Percentiles rank a stretch among this genome's conserved stretches.
Evolutionary conservation across 2,329 filamentous ascomycete genomes (phyloP).

Genomic region (Nigrograna mackinnonii): DNA sequence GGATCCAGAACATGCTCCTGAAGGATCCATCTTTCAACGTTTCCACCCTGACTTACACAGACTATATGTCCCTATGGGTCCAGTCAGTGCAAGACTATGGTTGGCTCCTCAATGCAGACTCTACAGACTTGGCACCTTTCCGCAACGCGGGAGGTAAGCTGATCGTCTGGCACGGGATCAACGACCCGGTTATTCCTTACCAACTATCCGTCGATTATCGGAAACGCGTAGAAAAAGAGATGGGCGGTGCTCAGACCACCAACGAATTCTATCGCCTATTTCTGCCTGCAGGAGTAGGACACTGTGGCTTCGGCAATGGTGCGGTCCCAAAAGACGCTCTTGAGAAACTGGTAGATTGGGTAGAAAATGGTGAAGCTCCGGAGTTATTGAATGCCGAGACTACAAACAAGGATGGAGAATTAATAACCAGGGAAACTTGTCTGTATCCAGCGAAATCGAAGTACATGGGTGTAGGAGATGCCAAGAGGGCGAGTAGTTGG

Average conservation of each 20-base stretch:
- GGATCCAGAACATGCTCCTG: conserved; percentile 2
- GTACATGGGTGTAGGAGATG: conserved; percentile 8
- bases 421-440: conserved; percentile 10
- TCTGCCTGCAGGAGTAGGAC: conserved; percentile 31
- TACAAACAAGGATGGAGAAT: conserved; percentile 3
- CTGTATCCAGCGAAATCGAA: conserved; percentile 7
- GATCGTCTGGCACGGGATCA: conserved; percentile 25
- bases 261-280: conserved; percentile 33
- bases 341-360: conserved; percentile 27
- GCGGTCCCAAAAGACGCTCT: conserved; percentile 22
- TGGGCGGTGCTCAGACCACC: conserved; percentile 13
- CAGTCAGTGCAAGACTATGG: conserved; percentile 10
- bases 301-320: conserved; percentile 26
- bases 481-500: conserved; percentile 12
- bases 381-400: conserved; percentile 19
- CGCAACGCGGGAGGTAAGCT: conserved; percentile 21
- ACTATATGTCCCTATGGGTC: conserved; percentile 11
- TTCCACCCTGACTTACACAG: conserved; percentile 10
- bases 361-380: conserved; percentile 27
- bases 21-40: conserved; percentile 11
- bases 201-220: conserved; percentile 13
- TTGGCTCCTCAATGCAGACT: conserved; percentile 11
- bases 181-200: conserved; percentile 16
- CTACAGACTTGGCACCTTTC: conserved; percentile 20
- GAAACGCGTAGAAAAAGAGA: conserved; percentile 12